Percentiles rank a stretch among this genome's conserved stretches.
Evolutionary conservation across 148 eudicot genomes (phyloP).

Genomic region (Bassia scoparia): DNA sequence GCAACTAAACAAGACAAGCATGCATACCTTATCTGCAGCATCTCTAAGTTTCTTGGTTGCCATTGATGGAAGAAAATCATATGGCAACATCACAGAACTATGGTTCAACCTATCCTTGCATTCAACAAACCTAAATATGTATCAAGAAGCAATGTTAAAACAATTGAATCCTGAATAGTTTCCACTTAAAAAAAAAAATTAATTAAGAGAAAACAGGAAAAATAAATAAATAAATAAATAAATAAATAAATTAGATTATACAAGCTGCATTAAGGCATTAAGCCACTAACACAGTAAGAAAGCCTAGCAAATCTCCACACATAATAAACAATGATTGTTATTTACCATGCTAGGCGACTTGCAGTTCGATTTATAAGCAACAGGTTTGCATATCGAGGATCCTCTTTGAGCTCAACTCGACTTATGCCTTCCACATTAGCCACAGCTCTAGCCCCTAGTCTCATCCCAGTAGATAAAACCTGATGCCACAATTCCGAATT

Average conservation of each 20-base stretch:
- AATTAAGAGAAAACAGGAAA: not conserved
- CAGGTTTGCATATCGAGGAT: conserved; percentile 51
- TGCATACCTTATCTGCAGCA: conserved; percentile 73
- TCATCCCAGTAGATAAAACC: conserved; percentile 73
- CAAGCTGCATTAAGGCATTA: not conserved
- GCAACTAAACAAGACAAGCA: not conserved
- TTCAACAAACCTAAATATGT: conserved; percentile 77
- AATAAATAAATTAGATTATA: no score
- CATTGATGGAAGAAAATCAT: conserved; percentile 90
- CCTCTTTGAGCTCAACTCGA: conserved; percentile 53
- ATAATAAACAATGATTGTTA: not conserved
- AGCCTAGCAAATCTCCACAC: conserved; percentile 2
- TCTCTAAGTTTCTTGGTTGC: conserved; percentile 80
- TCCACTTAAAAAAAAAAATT: not conserved
- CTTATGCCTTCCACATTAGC: conserved; percentile 70
- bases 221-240: not conserved
- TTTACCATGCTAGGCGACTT: conserved; percentile 84
- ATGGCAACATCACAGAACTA: conserved; percentile 61
- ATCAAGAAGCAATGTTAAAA: not conserved
- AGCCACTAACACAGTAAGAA: not conserved
- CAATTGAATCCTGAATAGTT: conserved; percentile 1
- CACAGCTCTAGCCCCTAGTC: conserved; percentile 70
- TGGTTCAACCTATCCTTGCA: conserved; percentile 90
- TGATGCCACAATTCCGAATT: conserved; percentile 77
- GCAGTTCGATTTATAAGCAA: conserved; percentile 90